A percentile compares a stretch with the other conserved stretches of the same genome.
These are phyloP conservation scores for Chlamydomonas sphaeroides DNA, from an alignment of 139 green algal genomes.

Conservation along the genomic window DNA sequence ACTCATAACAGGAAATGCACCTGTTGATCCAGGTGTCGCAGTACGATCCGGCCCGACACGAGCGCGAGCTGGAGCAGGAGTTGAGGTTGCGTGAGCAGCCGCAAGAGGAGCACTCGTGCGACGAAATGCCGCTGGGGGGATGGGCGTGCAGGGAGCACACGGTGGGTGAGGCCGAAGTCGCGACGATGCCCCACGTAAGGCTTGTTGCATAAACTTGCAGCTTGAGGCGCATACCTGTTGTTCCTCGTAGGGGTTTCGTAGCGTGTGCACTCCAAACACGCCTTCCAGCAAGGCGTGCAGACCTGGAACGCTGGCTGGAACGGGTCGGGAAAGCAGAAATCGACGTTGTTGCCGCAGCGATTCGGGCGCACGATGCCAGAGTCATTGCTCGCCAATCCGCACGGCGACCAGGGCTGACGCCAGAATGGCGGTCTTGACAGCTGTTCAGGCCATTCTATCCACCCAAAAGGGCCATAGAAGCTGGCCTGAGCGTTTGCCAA, in stretches of 20 bases:
- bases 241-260: background rate
- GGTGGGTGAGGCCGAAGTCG: background rate
- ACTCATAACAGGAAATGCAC: constrained; percentile 30
- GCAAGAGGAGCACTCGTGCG: background rate
- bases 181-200: background rate
- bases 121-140: constrained; percentile 1
- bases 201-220: background rate
- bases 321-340: constrained; percentile 3
- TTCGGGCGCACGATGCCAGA: background rate
- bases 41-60: constrained; percentile 9
- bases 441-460: background rate
- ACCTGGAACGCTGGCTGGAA: constrained; percentile 3
- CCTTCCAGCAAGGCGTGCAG: constrained; percentile 12
- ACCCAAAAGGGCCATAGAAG: background rate
- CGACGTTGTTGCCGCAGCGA: background rate
- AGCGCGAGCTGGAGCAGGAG: background rate
- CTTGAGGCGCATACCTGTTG: background rate
- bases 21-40: background rate
- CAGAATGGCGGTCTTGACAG: background rate
- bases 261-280: constrained; percentile 14
- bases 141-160: too few relatives aligned
- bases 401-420: background rate
- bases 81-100: background rate
- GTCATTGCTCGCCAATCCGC: background rate
- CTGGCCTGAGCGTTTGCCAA: background rate